Conservation (phyloP, 139 green algal species). For the Micractinium conductrix region DNA sequence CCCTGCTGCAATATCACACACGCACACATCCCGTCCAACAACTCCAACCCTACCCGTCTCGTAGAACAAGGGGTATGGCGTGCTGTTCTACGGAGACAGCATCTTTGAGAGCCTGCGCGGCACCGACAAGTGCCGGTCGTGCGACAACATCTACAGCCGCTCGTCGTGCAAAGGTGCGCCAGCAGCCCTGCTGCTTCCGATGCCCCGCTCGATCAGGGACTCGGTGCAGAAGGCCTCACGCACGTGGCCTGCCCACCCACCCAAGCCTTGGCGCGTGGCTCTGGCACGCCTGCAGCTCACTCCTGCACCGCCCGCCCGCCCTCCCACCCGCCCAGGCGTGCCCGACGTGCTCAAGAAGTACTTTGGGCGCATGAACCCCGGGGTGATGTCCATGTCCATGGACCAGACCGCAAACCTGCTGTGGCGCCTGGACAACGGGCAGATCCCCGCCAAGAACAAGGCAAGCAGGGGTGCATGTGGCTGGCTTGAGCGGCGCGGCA, state of each 20-base stretch:
- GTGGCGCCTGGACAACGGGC: constrained; percentile 17
- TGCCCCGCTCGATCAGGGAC: no score
- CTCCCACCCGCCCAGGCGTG: no score
- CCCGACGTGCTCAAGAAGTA: constrained; percentile 2
- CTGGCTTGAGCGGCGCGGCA: not conserved
- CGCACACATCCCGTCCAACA: no score
- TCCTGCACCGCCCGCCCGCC: no score
- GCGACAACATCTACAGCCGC: not conserved
- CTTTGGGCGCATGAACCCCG: not conserved
- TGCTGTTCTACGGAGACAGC: constrained; percentile 22
- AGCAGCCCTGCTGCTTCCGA: no score
- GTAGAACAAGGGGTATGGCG: not conserved
- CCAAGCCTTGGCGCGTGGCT: no score
- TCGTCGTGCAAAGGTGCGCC: no score
- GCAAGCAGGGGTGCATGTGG: not conserved
- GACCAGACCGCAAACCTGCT: constrained; percentile 16
- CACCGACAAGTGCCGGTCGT: constrained; percentile 28
- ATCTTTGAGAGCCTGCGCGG: constrained; percentile 11
- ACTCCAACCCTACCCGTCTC: no score
- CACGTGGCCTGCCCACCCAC: no score
- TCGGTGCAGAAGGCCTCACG: no score
- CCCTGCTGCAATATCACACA: no score
- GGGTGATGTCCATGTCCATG: constrained; percentile 23
- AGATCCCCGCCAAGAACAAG: constrained; percentile 23
- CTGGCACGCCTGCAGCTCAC: no score